Conservation (phyloP, 805 yeast species). For the Candida sakaeoensis region DNA sequence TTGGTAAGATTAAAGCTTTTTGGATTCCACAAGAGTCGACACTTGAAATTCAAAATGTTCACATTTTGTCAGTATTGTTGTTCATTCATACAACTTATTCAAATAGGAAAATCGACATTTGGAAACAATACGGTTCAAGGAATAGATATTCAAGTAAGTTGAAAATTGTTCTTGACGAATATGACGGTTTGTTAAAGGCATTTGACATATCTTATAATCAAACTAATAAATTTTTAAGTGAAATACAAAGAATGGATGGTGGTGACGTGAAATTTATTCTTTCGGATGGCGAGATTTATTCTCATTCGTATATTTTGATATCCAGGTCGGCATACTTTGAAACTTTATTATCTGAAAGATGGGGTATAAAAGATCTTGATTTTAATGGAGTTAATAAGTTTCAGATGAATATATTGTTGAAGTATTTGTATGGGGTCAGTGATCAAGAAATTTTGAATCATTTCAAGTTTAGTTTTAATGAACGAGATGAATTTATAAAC, state of each 20-base stretch:
- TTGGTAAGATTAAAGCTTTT: slow-evolving; percentile 22
- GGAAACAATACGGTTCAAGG: slow-evolving; percentile 37
- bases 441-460: slow-evolving; percentile 38
- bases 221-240: not conserved
- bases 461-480: slow-evolving; percentile 16
- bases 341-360: slow-evolving; percentile 49
- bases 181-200: slow-evolving; percentile 19
- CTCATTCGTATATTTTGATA: slow-evolving; percentile 51
- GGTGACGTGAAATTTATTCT: slow-evolving; percentile 45
- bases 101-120: slow-evolving; percentile 39
- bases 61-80: slow-evolving; percentile 37
- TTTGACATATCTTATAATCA: slow-evolving; percentile 6
- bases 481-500: slow-evolving; percentile 46
- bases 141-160: slow-evolving; percentile 26
- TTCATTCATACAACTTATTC: slow-evolving; percentile 48
- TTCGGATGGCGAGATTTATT: slow-evolving; percentile 42
- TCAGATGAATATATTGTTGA: slow-evolving; percentile 49
- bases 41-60: slow-evolving; percentile 20
- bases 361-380: slow-evolving; percentile 44
- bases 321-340: slow-evolving; percentile 63
- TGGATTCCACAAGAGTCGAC: slow-evolving; percentile 13
- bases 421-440: slow-evolving; percentile 55
- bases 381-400: slow-evolving; percentile 40
- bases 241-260: slow-evolving; percentile 12
- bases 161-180: slow-evolving; percentile 24